These are phyloP conservation scores for Cokeromyces recurvatus DNA, from an alignment of 371 early-diverging fungal species.

Conservation along the genomic window DNA sequence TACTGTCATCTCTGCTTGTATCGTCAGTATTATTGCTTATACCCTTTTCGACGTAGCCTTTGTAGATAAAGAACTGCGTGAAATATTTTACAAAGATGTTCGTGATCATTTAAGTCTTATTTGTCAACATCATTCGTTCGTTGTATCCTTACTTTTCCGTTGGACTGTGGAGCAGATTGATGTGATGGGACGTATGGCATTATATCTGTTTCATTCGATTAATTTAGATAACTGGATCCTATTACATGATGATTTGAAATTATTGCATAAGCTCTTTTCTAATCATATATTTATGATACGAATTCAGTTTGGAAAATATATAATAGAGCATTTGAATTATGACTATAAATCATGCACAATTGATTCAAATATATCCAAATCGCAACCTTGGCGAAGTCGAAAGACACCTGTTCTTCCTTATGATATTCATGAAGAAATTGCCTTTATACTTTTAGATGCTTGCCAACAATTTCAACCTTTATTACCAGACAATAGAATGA, in stretches of 20 bases:
- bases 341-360: constrained; percentile 13
- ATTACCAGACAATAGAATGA: constrained; percentile 20
- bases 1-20: constrained; percentile 18
- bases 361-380: constrained; percentile 16
- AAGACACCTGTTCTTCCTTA: constrained; percentile 19
- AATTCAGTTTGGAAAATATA: constrained; percentile 36
- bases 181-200: constrained; percentile 46
- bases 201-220: constrained; percentile 50
- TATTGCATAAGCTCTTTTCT: constrained; percentile 32
- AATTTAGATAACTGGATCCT: constrained; percentile 42
- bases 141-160: constrained; percentile 39
- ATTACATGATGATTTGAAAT: constrained; percentile 31
- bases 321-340: constrained; percentile 45
- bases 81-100: constrained; percentile 46
- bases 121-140: constrained; percentile 33
- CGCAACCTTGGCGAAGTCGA: constrained; percentile 33
- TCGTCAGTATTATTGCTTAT: constrained; percentile 34
- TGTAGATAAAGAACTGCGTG: constrained; percentile 35
- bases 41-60: constrained; percentile 45
- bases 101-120: constrained; percentile 43
- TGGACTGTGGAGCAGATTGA: constrained; percentile 43
- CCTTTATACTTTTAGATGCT: constrained; percentile 35
- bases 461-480: constrained; percentile 30
- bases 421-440: constrained; percentile 35
- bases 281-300: constrained; percentile 2